A percentile compares a stretch with the other conserved stretches of the same genome.
Conservation (phyloP, 306 rosid genomes). For the Quercus cerris region DNA sequence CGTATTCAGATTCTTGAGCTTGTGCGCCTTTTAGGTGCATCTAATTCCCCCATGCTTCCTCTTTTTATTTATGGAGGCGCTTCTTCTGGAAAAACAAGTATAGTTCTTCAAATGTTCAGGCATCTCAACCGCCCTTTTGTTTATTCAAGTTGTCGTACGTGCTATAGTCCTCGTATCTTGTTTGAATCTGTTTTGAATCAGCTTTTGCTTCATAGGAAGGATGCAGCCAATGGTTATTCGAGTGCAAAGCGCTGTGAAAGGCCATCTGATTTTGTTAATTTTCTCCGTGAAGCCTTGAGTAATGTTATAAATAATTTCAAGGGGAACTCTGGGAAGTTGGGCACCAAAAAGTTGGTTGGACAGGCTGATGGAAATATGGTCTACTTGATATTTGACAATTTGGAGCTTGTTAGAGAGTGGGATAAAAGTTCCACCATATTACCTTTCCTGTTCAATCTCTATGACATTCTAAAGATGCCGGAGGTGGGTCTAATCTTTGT, state of each 20-base stretch:
- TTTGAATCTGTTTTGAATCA: constrained; percentile 81
- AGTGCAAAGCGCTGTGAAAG: constrained; percentile 77
- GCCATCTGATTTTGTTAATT: constrained; percentile 77
- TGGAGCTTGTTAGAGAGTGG: constrained; percentile 85
- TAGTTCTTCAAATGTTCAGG: constrained; percentile 55
- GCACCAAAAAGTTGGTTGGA: constrained; percentile 32
- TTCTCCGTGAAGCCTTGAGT: constrained; percentile 72
- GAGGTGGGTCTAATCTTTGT: constrained; percentile 79
- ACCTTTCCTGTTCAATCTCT: constrained; percentile 73
- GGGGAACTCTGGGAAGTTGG: constrained; percentile 36
- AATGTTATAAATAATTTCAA: constrained; percentile 42
- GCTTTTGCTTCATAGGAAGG: constrained; percentile 67
- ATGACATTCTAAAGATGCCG: constrained; percentile 69
- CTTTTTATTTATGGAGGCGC: constrained; percentile 73
- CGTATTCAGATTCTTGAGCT: constrained; percentile 61
- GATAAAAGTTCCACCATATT: constrained; percentile 71
- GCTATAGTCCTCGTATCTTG: constrained; percentile 70
- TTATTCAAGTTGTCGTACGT: constrained; percentile 80
- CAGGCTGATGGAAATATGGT: constrained; percentile 63
- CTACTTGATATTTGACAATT: constrained; percentile 79
- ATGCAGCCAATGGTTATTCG: constrained; percentile 56
- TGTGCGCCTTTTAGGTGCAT: constrained; percentile 60
- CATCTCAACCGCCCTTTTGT: constrained; percentile 80
- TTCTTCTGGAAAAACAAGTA: constrained; percentile 83
- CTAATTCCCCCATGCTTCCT: constrained; percentile 79